These are phyloP conservation scores for Calonectria hawksworthii DNA, from an alignment of 2,329 filamentous ascomycete species.

Conservation along the genomic window DNA sequence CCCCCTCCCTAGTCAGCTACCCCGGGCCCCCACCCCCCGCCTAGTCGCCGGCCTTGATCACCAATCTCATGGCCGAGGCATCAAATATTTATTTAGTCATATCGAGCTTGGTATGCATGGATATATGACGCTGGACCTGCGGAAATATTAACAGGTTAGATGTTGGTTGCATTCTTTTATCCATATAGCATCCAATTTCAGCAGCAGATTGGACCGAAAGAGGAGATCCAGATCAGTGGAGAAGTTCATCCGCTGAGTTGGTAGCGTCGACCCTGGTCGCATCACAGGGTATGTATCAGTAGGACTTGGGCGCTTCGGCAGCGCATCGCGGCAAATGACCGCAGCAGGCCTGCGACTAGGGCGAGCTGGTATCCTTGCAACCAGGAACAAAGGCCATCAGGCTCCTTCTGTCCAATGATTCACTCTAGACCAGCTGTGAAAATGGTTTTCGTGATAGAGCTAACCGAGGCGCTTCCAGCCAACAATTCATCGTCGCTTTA, in stretches of 20 bases:
- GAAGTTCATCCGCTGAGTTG: not conserved
- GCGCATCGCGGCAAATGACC: not conserved
- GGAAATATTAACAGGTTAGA: too few species aligned
- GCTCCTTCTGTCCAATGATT: not conserved
- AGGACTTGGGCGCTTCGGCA: not conserved
- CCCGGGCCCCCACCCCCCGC: not conserved
- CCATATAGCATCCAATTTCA: not conserved
- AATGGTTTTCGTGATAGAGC: not conserved
- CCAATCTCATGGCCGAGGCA: not conserved
- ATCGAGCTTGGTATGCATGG: not conserved
- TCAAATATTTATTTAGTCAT: not conserved
- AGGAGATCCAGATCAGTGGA: not conserved
- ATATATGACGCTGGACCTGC: too few species aligned
- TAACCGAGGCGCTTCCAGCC: not conserved
- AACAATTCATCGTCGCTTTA: not conserved
- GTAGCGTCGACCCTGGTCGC: not conserved
- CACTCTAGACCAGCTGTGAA: too few species aligned
- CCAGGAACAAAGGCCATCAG: not conserved
- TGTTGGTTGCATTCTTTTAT: not conserved
- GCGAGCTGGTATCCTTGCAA: not conserved
- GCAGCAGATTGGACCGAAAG: not conserved
- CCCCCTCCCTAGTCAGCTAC: not conserved
- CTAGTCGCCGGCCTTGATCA: too few species aligned
- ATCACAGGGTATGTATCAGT: not conserved
- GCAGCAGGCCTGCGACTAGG: not conserved